A percentile compares a stretch with the other conserved stretches of the same genome.
Evolutionary conservation across 2,329 filamentous ascomycete species (phyloP).

Genomic region (Aspergillus jensenii): DNA sequence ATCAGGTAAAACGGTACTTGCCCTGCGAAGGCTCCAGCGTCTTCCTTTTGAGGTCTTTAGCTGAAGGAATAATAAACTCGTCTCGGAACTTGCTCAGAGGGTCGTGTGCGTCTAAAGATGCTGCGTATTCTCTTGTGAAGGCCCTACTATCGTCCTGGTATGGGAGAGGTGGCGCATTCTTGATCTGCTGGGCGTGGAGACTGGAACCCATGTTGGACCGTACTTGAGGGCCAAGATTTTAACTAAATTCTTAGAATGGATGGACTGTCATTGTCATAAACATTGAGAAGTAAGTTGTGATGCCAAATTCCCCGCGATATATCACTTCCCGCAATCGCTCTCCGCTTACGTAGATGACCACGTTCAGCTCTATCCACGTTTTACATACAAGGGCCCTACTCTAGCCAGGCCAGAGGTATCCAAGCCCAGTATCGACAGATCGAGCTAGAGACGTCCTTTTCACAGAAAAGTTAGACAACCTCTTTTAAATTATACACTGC

Average conservation of each 20-base stretch:
- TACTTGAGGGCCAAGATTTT: not conserved
- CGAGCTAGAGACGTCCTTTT: too few species aligned
- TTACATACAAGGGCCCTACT: not conserved
- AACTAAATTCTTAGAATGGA: not conserved
- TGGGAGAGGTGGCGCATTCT: conserved; percentile 28
- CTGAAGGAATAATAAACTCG: conserved; percentile 77
- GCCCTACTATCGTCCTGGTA: conserved; percentile 34
- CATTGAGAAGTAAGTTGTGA: not conserved
- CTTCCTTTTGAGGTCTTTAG: conserved; percentile 66
- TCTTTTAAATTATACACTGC: not conserved
- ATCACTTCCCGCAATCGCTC: not conserved
- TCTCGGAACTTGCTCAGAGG: conserved; percentile 61
- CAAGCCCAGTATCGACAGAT: too few species aligned
- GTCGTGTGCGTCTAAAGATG: conserved; percentile 60
- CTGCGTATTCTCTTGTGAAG: conserved; percentile 40
- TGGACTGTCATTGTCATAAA: not conserved
- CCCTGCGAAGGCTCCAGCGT: conserved; percentile 46
- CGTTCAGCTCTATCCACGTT: not conserved
- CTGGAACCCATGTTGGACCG: conserved; percentile 27
- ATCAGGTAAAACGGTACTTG: conserved; percentile 2
- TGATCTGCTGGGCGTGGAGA: conserved; percentile 28
- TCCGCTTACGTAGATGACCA: not conserved
- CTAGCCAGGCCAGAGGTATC: too few species aligned
- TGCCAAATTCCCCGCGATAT: not conserved
- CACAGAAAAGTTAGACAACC: too few species aligned